Conservation (phyloP, 768 basidiomycete genomes). For the Termitomyces bulborhizus region DNA sequence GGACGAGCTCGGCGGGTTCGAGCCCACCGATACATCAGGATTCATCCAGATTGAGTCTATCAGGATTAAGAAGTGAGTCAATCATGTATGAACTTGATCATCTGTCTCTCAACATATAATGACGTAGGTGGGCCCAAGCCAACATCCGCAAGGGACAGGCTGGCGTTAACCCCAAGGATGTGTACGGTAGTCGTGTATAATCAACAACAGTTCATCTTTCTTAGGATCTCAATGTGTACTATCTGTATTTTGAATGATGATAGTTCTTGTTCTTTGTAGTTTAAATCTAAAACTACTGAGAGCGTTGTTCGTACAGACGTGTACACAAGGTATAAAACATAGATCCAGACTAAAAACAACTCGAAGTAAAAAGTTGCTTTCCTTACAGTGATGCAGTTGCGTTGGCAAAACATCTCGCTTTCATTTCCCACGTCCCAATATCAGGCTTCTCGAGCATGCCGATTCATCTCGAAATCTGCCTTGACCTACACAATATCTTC, state of each 20-base stretch:
- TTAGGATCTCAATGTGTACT: not conserved
- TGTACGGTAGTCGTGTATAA: slow-evolving; percentile 62
- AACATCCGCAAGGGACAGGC: slow-evolving; percentile 81
- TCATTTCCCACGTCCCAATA: not conserved
- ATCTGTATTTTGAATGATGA: not conserved
- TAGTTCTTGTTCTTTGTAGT: not conserved
- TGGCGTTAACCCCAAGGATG: slow-evolving; percentile 72
- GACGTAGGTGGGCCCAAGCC: slow-evolving; percentile 77
- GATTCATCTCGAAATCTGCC: slow-evolving; percentile 14
- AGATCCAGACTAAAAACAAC: no score
- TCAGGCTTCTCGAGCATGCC: not conserved
- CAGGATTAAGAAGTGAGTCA: slow-evolving; percentile 88
- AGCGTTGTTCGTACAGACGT: not conserved
- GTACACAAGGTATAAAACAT: not conserved
- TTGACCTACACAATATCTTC: slow-evolving; percentile 14
- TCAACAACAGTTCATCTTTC: not conserved
- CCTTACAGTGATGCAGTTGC: not conserved
- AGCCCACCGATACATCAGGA: slow-evolving; percentile 90
- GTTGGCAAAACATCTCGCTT: not conserved
- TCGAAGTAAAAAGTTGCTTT: not conserved
- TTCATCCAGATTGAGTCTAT: slow-evolving; percentile 98
- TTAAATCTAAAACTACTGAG: not conserved
- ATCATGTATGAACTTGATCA: not conserved
- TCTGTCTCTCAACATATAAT: slow-evolving; percentile 3
- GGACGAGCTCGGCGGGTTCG: slow-evolving; percentile 98